phyloP scores from a whole-genome alignment of 2,329 filamentous ascomycete genomes.

The Fusarium haematococcum region DNA sequence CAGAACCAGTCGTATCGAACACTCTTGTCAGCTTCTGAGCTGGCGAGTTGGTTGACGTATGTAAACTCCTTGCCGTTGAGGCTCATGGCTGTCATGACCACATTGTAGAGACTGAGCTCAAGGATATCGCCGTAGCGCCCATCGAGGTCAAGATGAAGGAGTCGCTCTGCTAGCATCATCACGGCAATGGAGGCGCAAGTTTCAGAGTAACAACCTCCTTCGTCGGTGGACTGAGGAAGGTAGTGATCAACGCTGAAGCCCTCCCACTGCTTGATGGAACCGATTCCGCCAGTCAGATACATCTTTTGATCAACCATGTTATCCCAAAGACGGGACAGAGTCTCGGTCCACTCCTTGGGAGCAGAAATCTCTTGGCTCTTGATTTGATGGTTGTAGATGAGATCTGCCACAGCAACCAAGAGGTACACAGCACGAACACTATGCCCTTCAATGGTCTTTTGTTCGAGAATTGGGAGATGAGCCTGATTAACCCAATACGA shows the following conservation, averaged over 20 bases:
- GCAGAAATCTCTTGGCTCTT: constrained; percentile 37
- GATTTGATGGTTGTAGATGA: constrained; percentile 49
- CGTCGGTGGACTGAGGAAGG: constrained; percentile 10
- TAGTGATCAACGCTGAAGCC: constrained; percentile 29
- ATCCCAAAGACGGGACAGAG: constrained; percentile 64
- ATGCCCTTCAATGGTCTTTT: constrained; percentile 60
- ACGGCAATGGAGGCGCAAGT: constrained; percentile 52
- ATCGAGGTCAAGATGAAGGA: constrained; percentile 66
- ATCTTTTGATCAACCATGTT: constrained; percentile 73
- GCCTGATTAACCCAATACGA: constrained; percentile 66
- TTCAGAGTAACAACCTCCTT: constrained; percentile 18
- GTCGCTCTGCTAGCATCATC: constrained; percentile 69
- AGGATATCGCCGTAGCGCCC: constrained; percentile 67
- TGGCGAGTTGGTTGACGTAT: constrained; percentile 71
- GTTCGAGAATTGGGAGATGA: constrained; percentile 64
- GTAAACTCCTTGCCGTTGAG: constrained; percentile 68
- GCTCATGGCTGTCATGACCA: constrained; percentile 68
- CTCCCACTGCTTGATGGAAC: constrained; percentile 54
- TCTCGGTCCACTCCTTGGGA: constrained; percentile 45
- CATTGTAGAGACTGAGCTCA: constrained; percentile 72
- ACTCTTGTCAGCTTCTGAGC: constrained; percentile 62
- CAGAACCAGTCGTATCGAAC: constrained; percentile 68
- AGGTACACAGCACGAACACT: constrained; percentile 72
- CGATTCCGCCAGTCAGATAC: constrained; percentile 72
- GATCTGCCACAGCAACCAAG: constrained; percentile 67